phyloP scores from a whole-genome alignment of 495 filamentous ascomycete species.

The Lophiostoma macrostomum region DNA sequence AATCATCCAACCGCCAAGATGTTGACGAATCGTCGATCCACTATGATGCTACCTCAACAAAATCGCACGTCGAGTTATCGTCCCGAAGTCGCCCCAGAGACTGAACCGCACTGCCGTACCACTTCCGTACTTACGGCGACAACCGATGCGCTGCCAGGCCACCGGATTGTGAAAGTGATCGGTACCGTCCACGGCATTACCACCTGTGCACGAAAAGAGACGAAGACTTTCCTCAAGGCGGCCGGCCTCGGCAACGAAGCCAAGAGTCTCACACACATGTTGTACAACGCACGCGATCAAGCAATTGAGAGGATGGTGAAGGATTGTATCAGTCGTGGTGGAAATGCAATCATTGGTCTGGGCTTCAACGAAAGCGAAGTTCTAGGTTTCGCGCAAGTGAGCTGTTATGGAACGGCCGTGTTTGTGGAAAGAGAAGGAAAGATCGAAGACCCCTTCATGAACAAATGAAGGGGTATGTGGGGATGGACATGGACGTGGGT shows the following conservation, averaged over 20 bases:
- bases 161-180: constrained; percentile 23
- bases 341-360: constrained; percentile 23
- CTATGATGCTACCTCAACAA: constrained; percentile 12
- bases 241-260: constrained; percentile 19
- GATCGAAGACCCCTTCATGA: constrained; percentile 1
- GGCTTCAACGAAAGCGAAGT: constrained; percentile 29
- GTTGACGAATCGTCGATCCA: constrained; percentile 27
- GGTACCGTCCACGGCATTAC: constrained; percentile 23
- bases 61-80: background rate
- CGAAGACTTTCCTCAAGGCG: constrained; percentile 25
- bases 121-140: constrained; percentile 17
- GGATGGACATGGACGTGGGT: background rate
- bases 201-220: constrained; percentile 24
- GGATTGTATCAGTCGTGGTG: constrained; percentile 20
- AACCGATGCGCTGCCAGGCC: constrained; percentile 10
- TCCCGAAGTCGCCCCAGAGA: constrained; percentile 1
- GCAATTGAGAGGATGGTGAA: constrained; percentile 23
- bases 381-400: constrained; percentile 21
- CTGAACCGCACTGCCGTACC: constrained; percentile 14
- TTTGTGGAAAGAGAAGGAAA: constrained; percentile 16
- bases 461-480: background rate
- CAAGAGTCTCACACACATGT: constrained; percentile 21
- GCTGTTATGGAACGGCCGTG: constrained; percentile 20
- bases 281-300: constrained; percentile 24
- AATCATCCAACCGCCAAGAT: constrained; percentile 1